Base-by-base conservation (phyloP, 2,329 filamentous ascomycete genomes). In the Aspergillus fumigatiaffinis region DNA sequence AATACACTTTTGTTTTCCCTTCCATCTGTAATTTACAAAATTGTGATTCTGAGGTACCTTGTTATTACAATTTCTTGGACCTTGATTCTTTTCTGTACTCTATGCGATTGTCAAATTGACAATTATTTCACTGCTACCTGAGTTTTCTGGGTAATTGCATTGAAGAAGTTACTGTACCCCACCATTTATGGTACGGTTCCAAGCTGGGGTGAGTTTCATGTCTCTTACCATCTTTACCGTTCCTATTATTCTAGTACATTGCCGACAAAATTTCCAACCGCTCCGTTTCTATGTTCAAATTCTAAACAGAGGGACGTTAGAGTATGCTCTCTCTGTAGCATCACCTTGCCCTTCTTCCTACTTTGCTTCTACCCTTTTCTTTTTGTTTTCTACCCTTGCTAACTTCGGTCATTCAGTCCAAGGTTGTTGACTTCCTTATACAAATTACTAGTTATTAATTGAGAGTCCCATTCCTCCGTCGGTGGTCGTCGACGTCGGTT, bases 191-290 rank as follows among this genome's bases (percentile, higher is more conserved):
- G 32, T 66, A 59, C 54, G 59, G 54, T 57, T 51, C 50, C 42
- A 48, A 55, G 49, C 52, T 59, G 57, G 59, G 57, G 59, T 60
- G 59, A 55, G 54, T 61, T 53, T 53, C 53, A 35, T 49, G 48
- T 56, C 41, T 52, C 60, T 44, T 51, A 51, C 49, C 35, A 32
- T 60, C 42, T 51, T 53, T 49, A 26, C 32, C 46, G 49, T 51
- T 42, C 38, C 29, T 54, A 50, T 57, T 52, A 54, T 53, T 53
- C 42, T 26, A 41, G 55, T 51, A 41, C 25, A 51, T 58, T 48
- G 23, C 21, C 42, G n/a, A 10, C 21, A 46, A 46, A 46, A 46
- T 46, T 46, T 46, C 42, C n/a, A 14, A 17, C 41, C n/a, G 5
- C 17, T 21, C 20, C 5, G 23, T 47, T 26, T 47, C 44, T 8